Percentiles rank a stretch among this genome's conserved stretches.
Conservation (phyloP, 2,329 filamentous ascomycete species). For the Pseudopyricularia cyperi region DNA sequence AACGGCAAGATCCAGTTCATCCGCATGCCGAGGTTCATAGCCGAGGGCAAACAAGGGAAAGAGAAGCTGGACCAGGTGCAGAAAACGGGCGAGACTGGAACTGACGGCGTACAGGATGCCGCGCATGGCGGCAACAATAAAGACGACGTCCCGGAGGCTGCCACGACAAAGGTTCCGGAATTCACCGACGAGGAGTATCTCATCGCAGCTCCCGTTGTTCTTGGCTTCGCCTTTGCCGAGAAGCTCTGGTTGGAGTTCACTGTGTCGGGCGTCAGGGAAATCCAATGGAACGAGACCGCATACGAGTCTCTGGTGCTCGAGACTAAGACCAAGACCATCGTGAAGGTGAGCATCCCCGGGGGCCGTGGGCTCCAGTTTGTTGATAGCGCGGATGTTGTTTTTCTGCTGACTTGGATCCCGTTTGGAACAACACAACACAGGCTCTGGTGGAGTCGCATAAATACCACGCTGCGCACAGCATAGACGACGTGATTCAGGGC, state of each 20-base stretch:
- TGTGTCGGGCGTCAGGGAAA: conserved; percentile 65
- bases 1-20: conserved; percentile 23
- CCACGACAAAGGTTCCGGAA: conserved; percentile 22
- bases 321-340: conserved; percentile 47
- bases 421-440: conserved; percentile 14
- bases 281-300: conserved; percentile 72
- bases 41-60: conserved; percentile 10
- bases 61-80: conserved; percentile 45
- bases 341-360: conserved; percentile 32
- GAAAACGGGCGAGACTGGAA: conserved; percentile 12
- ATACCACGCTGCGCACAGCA: conserved; percentile 66
- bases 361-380: not conserved
- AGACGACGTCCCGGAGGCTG: conserved; percentile 14
- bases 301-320: conserved; percentile 71
- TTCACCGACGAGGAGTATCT: conserved; percentile 78
- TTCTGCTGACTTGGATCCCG: no score
- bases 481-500: conserved; percentile 71
- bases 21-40: conserved; percentile 18
- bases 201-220: conserved; percentile 69
- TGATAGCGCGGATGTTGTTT: no score
- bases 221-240: conserved; percentile 78
- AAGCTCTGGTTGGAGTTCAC: conserved; percentile 86
- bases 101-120: not conserved
- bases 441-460: conserved; percentile 77
- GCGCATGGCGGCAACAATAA: conserved; percentile 2